phyloP scores from a whole-genome alignment of 495 filamentous ascomycete species.

The Podospora comata region DNA sequence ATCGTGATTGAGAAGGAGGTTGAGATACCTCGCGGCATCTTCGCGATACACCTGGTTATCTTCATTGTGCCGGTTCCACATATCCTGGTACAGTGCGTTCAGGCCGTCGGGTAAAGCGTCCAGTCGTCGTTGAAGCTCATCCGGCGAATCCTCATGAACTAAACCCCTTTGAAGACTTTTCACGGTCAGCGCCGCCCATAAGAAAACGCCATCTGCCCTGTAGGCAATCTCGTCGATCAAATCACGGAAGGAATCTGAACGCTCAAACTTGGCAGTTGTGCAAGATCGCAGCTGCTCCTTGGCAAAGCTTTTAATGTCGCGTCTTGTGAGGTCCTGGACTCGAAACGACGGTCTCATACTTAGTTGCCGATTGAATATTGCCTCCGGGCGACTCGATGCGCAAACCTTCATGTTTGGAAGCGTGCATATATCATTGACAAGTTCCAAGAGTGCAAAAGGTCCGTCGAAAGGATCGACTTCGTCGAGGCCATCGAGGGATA shows the following conservation, averaged over 20 bases:
- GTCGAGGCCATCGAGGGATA: background rate
- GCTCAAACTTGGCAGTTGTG: background rate
- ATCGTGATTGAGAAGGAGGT: background rate
- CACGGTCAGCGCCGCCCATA: background rate
- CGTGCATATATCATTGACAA: background rate
- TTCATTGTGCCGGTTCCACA: background rate
- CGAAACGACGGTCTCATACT: no score
- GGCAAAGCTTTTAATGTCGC: no score
- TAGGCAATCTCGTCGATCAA: background rate
- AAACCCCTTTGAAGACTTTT: background rate
- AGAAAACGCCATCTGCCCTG: background rate
- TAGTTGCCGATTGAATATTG: background rate
- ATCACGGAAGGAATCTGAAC: no score
- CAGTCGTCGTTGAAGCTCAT: background rate
- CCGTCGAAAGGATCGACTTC: background rate
- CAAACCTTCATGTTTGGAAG: background rate
- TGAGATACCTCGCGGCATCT: background rate
- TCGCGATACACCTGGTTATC: background rate
- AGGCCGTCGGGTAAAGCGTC: background rate
- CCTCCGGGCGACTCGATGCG: background rate
- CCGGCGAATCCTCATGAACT: background rate
- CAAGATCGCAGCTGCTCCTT: background rate
- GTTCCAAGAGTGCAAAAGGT: background rate
- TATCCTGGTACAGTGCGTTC: background rate
- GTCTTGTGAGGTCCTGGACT: no score